phyloP scores from a whole-genome alignment of 305 asterid genomes.

The Fraxinus nigra region DNA sequence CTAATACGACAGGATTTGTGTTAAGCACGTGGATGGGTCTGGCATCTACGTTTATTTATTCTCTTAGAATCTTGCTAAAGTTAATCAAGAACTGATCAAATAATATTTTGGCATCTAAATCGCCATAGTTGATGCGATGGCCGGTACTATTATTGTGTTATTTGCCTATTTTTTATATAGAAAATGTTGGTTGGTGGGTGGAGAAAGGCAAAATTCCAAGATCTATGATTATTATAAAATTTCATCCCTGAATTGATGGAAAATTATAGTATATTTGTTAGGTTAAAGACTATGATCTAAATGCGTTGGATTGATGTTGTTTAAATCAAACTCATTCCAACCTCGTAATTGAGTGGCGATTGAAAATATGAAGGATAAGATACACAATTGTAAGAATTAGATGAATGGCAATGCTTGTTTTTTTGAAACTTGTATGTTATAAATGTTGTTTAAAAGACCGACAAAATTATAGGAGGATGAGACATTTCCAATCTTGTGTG shows the following conservation, averaged over 20 bases:
- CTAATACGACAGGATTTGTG: background rate
- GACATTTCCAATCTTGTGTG: background rate
- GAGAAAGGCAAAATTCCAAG: background rate
- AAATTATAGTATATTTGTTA: background rate
- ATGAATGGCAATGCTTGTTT: background rate
- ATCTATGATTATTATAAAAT: background rate
- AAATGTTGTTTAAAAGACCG: background rate
- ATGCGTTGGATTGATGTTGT: background rate
- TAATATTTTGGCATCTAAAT: background rate
- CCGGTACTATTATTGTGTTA: background rate
- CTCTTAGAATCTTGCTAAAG: background rate
- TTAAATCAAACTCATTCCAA: background rate
- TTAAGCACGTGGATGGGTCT: constrained; percentile 29
- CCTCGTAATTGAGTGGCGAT: background rate
- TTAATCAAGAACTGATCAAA: background rate
- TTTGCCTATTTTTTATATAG: background rate
- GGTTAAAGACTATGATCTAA: background rate
- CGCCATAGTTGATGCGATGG: background rate
- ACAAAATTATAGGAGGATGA: background rate
- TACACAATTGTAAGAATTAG: background rate
- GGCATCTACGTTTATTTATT: background rate
- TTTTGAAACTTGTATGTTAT: background rate
- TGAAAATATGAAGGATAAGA: background rate
- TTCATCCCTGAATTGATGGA: background rate
- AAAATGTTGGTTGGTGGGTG: background rate